A percentile compares a stretch with the other conserved stretches of the same genome.
phyloP scores from a whole-genome alignment of 2,329 filamentous ascomycete genomes.

The Epichloe coenophiala region DNA sequence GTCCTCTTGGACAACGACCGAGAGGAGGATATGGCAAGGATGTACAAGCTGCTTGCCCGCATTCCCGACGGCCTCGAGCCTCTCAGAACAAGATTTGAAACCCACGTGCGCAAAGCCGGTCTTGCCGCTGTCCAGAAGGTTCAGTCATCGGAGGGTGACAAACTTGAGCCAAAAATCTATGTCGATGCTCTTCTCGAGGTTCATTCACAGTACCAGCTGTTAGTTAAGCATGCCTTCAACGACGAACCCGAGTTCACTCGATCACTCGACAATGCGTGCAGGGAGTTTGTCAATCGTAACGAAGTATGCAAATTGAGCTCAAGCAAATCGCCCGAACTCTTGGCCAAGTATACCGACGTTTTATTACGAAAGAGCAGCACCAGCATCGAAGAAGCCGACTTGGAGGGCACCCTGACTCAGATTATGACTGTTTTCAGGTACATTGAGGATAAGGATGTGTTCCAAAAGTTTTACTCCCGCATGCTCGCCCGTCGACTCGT shows the following conservation, averaged over 20 bases:
- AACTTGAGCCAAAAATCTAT: constrained; percentile 90
- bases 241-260: constrained; percentile 95
- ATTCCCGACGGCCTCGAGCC: constrained; percentile 89
- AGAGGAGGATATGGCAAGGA: constrained; percentile 86
- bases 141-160: constrained; percentile 70
- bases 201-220: constrained; percentile 79
- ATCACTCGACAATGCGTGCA: constrained; percentile 90
- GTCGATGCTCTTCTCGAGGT: constrained; percentile 91
- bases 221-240: constrained; percentile 85
- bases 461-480: constrained; percentile 98
- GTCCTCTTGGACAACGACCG: constrained; percentile 85
- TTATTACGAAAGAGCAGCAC: constrained; percentile 86
- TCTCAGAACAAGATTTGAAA: constrained; percentile 74
- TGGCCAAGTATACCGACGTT: constrained; percentile 91
- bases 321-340: constrained; percentile 83
- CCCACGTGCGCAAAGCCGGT: constrained; percentile 82
- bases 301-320: constrained; percentile 88
- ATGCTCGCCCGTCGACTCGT: constrained; percentile 93
- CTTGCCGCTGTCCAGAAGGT: constrained; percentile 83
- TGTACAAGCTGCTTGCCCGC: constrained; percentile 83
- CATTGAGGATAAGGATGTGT: constrained; percentile 98
- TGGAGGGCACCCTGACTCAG: constrained; percentile 76
- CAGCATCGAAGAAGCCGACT: constrained; percentile 82
- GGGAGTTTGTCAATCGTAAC: constrained; percentile 96
- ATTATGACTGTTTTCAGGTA: constrained; percentile 99